Evolutionary conservation across 1,284 basidiomycete genomes (phyloP).

Genomic region (Ganoderma boninense): DNA sequence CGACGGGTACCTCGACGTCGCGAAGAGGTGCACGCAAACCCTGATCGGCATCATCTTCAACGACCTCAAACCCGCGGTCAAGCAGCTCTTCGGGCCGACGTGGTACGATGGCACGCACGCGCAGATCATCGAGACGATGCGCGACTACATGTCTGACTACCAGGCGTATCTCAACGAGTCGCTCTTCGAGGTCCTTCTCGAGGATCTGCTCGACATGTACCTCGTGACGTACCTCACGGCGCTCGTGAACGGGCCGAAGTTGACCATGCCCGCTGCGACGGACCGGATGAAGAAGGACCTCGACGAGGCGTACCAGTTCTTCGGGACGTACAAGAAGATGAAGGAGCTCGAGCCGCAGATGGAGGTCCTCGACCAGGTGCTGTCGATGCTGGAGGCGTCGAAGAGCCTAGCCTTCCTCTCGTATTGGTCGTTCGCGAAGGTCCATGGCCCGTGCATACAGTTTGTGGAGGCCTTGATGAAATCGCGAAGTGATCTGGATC

Average conservation of each 20-base stretch:
- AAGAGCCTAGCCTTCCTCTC: conserved; percentile 95
- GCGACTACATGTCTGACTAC: conserved; percentile 95
- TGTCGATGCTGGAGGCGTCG: conserved; percentile 88
- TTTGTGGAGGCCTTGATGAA: conserved; percentile 94
- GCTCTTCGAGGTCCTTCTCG: conserved; percentile 91
- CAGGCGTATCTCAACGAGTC: conserved; percentile 91
- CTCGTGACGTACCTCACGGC: conserved; percentile 92
- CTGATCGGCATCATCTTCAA: conserved; percentile 96
- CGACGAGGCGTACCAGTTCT: conserved; percentile 81
- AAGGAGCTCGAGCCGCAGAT: conserved; percentile 87
- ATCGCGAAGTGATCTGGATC: conserved; percentile 91
- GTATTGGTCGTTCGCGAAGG: conserved; percentile 96
- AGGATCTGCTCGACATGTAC: conserved; percentile 94
- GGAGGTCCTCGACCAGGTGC: conserved; percentile 88
- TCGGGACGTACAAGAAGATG: conserved; percentile 80
- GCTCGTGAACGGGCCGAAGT: conserved; percentile 85
- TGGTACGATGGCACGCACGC: conserved; percentile 92
- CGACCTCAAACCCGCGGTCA: conserved; percentile 91
- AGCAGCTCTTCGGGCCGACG: conserved; percentile 82
- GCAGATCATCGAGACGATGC: conserved; percentile 94
- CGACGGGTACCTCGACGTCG: conserved; percentile 97
- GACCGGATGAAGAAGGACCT: conserved; percentile 88
- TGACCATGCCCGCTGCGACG: conserved; percentile 87
- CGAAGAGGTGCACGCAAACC: conserved; percentile 95
- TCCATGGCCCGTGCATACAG: conserved; percentile 91